Percentiles rank a stretch among this genome's conserved stretches.
Evolutionary conservation across 2,329 filamentous ascomycete species (phyloP).

Genomic region (Aspergillus sp.): DNA sequence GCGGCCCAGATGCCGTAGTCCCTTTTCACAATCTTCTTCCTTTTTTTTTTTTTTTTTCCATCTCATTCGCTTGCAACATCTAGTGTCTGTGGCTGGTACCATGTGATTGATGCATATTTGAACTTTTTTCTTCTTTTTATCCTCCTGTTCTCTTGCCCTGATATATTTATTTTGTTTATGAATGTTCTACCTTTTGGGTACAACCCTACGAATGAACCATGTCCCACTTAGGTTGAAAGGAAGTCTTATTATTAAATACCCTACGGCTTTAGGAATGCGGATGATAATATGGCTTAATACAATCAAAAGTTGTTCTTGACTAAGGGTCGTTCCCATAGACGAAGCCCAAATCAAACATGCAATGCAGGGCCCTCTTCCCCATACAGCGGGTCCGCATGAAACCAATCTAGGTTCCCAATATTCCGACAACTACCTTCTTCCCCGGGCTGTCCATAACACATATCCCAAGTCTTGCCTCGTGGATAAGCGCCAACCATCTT

Average conservation of each 20-base stretch:
- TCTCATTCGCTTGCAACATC: not conserved
- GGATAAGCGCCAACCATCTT: constrained; percentile 70
- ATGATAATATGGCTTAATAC: constrained; percentile 14
- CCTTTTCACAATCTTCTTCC: not conserved
- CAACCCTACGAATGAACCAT: not conserved
- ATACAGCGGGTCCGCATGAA: constrained; percentile 61
- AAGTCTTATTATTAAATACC: constrained; percentile 3
- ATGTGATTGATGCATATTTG: not conserved
- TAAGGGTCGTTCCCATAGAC: not conserved
- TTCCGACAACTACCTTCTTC: constrained; percentile 54
- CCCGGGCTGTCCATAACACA: constrained; percentile 65
- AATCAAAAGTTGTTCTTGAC: not conserved
- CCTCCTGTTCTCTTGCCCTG: not conserved
- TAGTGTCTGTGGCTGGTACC: constrained; percentile 9
- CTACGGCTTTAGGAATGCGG: constrained; percentile 14
- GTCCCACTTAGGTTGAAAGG: not conserved
- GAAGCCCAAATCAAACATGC: constrained; percentile 29
- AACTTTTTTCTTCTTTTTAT: not conserved
- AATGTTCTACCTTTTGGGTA: constrained; percentile 1
- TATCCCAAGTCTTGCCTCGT: constrained; percentile 60
- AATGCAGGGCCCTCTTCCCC: constrained; percentile 55
- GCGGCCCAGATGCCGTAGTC: not conserved
- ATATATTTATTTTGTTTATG: not conserved
- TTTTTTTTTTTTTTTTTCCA: not conserved
- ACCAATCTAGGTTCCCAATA: constrained; percentile 56